Evolutionary conservation across 1,284 basidiomycete species (phyloP).

Genomic region (Polyporus tsugae): DNA sequence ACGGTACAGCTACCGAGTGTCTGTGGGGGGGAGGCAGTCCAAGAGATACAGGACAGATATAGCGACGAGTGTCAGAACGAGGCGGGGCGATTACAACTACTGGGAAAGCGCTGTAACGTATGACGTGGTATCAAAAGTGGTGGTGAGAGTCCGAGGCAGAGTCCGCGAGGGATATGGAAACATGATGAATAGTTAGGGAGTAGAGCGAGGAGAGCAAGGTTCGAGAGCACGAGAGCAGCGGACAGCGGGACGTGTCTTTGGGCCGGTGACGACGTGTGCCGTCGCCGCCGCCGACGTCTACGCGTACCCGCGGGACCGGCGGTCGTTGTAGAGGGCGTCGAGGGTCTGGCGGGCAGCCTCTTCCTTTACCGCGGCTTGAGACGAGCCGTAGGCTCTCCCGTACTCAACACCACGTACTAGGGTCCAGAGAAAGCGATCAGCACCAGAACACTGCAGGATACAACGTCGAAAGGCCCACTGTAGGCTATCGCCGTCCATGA

Average conservation of each 20-base stretch:
- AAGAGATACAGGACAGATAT: constrained; percentile 9
- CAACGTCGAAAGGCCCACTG: constrained; percentile 35
- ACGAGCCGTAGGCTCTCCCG: constrained; percentile 34
- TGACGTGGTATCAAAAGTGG: constrained; percentile 13
- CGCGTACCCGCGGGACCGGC: constrained; percentile 25
- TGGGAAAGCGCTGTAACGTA: constrained; percentile 10
- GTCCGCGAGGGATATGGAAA: background rate
- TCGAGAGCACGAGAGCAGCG: constrained; percentile 19
- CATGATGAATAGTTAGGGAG: background rate
- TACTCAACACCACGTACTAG: constrained; percentile 42
- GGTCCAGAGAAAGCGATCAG: background rate
- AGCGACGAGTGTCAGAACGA: background rate
- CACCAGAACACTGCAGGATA: background rate
- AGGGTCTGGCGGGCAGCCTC: constrained; percentile 43
- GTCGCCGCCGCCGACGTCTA: constrained; percentile 3
- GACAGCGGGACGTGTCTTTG: background rate
- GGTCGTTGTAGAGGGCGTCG: constrained; percentile 34
- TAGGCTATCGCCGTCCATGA: constrained; percentile 43
- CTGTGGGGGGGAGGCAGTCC: constrained; percentile 5
- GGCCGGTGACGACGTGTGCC: background rate
- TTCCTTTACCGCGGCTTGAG: constrained; percentile 41
- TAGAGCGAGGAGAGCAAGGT: constrained; percentile 10
- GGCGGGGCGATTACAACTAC: constrained; percentile 8
- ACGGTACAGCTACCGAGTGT: constrained; percentile 14
- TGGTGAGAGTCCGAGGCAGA: constrained; percentile 6